Base-by-base conservation (phyloP, 805 yeast species). In the Cyberlindnera euphorbiiphila region DNA sequence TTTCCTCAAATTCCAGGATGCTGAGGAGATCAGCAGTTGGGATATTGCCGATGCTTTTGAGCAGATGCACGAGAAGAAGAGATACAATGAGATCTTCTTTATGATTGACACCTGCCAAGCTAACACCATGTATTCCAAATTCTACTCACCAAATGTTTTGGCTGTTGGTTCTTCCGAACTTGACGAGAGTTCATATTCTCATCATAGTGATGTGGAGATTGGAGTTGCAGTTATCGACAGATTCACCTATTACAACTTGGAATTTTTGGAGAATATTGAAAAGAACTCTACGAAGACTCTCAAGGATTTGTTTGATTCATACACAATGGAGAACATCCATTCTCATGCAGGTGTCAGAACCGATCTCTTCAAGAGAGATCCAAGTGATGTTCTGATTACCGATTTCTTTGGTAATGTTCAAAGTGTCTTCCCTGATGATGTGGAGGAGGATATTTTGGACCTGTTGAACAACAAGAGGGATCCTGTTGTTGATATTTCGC, bases 21-120 rank as follows among this genome's bases (percentile, higher is more conserved):
- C 98, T 9, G 98, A 93, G 60, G 98, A 93, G 55, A 88, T 93
- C 41, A 88, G 96, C 2, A 80, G 96, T 9, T 82, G 86, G 65
- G 99, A 93, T 62, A 74, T 93, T 44, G 98, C 98, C 2, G 96
- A 93, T 63, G 98, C 98, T 3, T 86, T 93, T 64, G 94, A 78
- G 36, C 97, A 93, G 59, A 93, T 93, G 98, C 78, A 86, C 65
- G 96, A 91, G 59, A 89, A 89, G 74, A 84, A 85, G 50, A 72
- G 98, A 39, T 93, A 93, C 66, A 88, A 89, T 51, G 98, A 93
- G 66, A 85, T 93, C 23, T 78, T 93, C 56, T 93, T 93, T 64
- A 93, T 93, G 98, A 84, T 93, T 47, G 99, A 93, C 61, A 93
- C 99, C 0, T 93, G 99, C 57, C 98, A 93, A 67, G 98, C 98